phyloP scores from a whole-genome alignment of 805 yeast species.

The Candida railenensis region DNA sequence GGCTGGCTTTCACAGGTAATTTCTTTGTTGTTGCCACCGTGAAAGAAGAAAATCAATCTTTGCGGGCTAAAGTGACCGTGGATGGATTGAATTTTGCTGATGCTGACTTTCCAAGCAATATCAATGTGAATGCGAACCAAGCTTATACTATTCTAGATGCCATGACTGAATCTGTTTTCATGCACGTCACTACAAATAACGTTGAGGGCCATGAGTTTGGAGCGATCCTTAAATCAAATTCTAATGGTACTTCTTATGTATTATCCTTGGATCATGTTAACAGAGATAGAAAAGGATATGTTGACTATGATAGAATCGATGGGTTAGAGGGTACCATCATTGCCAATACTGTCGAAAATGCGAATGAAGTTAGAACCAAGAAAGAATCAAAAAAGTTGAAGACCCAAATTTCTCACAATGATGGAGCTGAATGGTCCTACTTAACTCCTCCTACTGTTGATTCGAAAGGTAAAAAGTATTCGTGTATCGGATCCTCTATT shows the following conservation, averaged over 20 bases:
- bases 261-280: slow-evolving; percentile 69
- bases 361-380: slow-evolving; percentile 43
- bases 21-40: slow-evolving; percentile 71
- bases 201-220: slow-evolving; percentile 63
- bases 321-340: slow-evolving; percentile 83
- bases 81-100: slow-evolving; percentile 79
- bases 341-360: slow-evolving; percentile 66
- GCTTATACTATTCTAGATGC: slow-evolving; percentile 78
- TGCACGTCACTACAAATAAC: slow-evolving; percentile 74
- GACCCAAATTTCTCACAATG: slow-evolving; percentile 80
- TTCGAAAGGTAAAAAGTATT: slow-evolving; percentile 54
- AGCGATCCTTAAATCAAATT: slow-evolving; percentile 80
- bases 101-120: slow-evolving; percentile 70
- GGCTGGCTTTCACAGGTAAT: slow-evolving; percentile 69
- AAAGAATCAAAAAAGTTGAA: slow-evolving; percentile 54
- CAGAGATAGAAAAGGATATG: slow-evolving; percentile 70
- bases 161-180: slow-evolving; percentile 65
- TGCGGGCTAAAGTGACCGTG: slow-evolving; percentile 71
- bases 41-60: slow-evolving; percentile 41
- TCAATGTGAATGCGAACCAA: slow-evolving; percentile 48
- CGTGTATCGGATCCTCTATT: slow-evolving; percentile 50
- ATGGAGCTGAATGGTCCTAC: slow-evolving; percentile 84
- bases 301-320: slow-evolving; percentile 83
- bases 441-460: slow-evolving; percentile 69
- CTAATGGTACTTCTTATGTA: slow-evolving; percentile 86